phyloP scores from a whole-genome alignment of 208 protist genomes.

The Kentomonas sorsogonicus region DNA sequence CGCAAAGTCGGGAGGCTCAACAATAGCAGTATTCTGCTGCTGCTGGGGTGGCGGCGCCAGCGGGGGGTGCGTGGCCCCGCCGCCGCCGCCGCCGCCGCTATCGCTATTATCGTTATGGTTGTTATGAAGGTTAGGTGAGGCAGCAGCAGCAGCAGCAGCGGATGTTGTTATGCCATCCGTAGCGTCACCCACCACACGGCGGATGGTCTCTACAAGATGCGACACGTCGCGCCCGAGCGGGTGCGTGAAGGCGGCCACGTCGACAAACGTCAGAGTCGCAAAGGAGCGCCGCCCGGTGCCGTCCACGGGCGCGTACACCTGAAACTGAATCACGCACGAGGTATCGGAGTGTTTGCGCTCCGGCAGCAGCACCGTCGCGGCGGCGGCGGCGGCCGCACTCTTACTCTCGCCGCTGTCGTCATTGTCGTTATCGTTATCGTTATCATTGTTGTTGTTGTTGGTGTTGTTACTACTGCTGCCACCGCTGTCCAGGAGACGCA shows the following conservation, averaged over 20 bases:
- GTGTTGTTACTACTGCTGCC: background rate
- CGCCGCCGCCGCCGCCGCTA: no score
- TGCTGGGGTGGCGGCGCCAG: no score
- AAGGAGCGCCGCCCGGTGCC: conserved; percentile 64
- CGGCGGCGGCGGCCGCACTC: no score
- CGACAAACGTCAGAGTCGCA: conserved; percentile 84
- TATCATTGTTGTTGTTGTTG: background rate
- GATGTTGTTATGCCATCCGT: conserved; percentile 14
- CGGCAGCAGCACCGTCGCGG: conserved; percentile 53
- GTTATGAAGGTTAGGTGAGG: conserved; percentile 19
- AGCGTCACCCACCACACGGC: conserved; percentile 46
- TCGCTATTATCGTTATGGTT: no score
- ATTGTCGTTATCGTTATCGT: no score
- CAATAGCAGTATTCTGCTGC: no score
- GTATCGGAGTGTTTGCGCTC: conserved; percentile 68
- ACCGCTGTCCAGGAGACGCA: conserved; percentile 59
- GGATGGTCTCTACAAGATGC: conserved; percentile 65
- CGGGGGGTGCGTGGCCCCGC: no score
- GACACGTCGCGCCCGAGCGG: conserved; percentile 61
- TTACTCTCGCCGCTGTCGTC: no score
- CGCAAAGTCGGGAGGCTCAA: conserved; percentile 18
- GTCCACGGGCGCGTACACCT: conserved; percentile 79
- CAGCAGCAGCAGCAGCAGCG: conserved; percentile 19
- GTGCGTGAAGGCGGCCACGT: conserved; percentile 63
- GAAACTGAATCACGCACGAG: conserved; percentile 79